Evolutionary conservation across 2,329 filamentous ascomycete genomes (phyloP).

Genomic region (Raffaelea deltoideospora): DNA sequence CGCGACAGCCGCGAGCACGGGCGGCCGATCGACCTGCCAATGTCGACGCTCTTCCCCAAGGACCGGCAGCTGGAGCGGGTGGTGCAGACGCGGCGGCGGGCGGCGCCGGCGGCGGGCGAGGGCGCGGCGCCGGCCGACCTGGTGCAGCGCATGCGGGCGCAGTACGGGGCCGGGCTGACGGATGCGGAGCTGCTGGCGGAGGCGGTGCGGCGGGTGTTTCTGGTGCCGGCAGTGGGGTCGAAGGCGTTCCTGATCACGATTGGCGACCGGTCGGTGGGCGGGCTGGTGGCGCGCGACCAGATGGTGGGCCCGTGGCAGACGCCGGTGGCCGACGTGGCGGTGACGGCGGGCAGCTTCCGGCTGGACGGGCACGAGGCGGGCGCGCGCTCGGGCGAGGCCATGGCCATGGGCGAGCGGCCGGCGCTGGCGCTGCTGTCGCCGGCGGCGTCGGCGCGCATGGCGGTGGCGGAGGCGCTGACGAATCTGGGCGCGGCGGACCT

Average conservation of each 20-base stretch:
- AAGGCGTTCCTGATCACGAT: constrained; percentile 98
- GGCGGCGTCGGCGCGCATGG: constrained; percentile 87
- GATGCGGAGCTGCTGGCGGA: constrained; percentile 40
- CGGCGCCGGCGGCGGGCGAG: too few relatives aligned
- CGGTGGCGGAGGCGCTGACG: constrained; percentile 83
- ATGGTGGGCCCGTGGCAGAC: constrained; percentile 96
- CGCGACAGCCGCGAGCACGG: constrained; percentile 61
- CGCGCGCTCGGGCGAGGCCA: constrained; percentile 79
- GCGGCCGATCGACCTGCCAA: constrained; percentile 73
- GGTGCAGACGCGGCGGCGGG: constrained; percentile 54
- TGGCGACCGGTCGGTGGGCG: constrained; percentile 81
- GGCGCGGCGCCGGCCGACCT: constrained; percentile 71
- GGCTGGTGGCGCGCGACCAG: constrained; percentile 77
- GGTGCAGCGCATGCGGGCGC: constrained; percentile 44
- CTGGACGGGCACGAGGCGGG: constrained; percentile 43
- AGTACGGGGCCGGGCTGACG: constrained; percentile 38
- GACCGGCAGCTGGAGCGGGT: constrained; percentile 66
- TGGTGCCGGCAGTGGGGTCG: constrained; percentile 80
- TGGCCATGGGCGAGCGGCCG: constrained; percentile 92
- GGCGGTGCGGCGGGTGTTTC: constrained; percentile 68
- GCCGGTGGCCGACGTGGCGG: constrained; percentile 84
- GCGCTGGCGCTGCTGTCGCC: constrained; percentile 79
- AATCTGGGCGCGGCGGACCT: constrained; percentile 71
- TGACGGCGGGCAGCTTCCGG: constrained; percentile 71
- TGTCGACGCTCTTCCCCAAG: constrained; percentile 79